phyloP scores from a whole-genome alignment of 129 eudicot genomes.

The Solidago caesia region DNA sequence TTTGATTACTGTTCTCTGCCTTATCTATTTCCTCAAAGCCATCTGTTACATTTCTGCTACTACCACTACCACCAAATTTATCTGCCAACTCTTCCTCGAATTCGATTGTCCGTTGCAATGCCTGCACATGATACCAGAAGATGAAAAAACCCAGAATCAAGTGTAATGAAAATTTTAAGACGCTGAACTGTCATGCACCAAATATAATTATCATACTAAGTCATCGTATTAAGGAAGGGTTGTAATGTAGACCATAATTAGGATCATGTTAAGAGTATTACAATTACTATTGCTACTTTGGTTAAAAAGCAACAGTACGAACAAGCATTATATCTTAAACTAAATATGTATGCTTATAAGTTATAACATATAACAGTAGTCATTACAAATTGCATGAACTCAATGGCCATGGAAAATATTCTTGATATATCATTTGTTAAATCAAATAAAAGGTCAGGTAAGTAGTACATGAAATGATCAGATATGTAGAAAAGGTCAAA shows the following conservation, averaged over 20 bases:
- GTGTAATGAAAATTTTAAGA: constrained; percentile 9
- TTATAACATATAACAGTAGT: not conserved
- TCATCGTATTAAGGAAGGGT: constrained; percentile 2
- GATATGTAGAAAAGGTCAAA: constrained; percentile 12
- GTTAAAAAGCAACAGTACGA: not conserved
- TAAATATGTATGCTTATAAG: not conserved
- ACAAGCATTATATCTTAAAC: constrained; percentile 1
- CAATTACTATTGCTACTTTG: constrained; percentile 7
- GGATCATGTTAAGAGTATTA: constrained; percentile 9
- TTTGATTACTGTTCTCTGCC: constrained; percentile 47
- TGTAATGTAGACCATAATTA: not conserved
- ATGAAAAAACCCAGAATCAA: constrained; percentile 6
- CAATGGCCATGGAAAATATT: not conserved
- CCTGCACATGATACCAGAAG: constrained; percentile 42
- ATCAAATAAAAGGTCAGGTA: not conserved
- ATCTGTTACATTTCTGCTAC: constrained; percentile 49
- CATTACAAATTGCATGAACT: constrained; percentile 15
- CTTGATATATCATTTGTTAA: constrained; percentile 8
- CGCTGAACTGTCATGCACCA: constrained; percentile 9
- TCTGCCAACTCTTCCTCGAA: constrained; percentile 96
- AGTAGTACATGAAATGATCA: not conserved
- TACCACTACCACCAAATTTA: constrained; percentile 87
- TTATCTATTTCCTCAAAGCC: constrained; percentile 62
- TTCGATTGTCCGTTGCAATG: constrained; percentile 88
- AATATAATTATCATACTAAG: constrained; percentile 12